Evolutionary conservation across 805 yeast species (phyloP).

Genomic region (Candida incommunis): DNA sequence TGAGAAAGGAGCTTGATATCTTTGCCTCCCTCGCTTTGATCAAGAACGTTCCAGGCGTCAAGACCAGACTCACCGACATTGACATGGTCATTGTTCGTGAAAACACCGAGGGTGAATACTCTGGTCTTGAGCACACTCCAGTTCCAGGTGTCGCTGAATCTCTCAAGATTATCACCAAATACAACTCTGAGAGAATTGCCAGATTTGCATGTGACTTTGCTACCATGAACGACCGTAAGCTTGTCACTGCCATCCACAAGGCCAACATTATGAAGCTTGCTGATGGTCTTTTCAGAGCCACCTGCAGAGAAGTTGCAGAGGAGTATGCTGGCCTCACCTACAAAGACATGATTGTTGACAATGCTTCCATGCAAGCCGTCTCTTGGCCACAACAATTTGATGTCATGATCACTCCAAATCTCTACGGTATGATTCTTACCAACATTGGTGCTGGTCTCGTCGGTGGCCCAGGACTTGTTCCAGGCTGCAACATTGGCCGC

Average conservation of each 20-base stretch:
- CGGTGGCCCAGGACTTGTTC: conserved; percentile 97
- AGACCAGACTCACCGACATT: conserved; percentile 75
- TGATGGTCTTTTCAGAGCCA: conserved; percentile 93
- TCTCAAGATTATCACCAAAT: conserved; percentile 83
- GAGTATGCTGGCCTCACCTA: conserved; percentile 71
- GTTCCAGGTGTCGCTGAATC: conserved; percentile 98
- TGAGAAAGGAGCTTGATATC: conserved; percentile 91
- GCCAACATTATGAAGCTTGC: conserved; percentile 98
- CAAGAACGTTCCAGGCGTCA: conserved; percentile 88
- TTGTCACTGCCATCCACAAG: conserved; percentile 95
- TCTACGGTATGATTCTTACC: conserved; percentile 94
- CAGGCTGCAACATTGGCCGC: conserved; percentile 97
- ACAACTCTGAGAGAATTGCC: conserved; percentile 93
- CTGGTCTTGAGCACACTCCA: conserved; percentile 95
- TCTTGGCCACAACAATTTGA: conserved; percentile 97
- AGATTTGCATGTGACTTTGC: conserved; percentile 96
- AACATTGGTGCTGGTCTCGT: conserved; percentile 96
- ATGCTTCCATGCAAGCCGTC: conserved; percentile 98
- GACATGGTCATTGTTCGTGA: conserved; percentile 95
- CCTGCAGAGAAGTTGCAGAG: conserved; percentile 75
- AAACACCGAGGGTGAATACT: conserved; percentile 99
- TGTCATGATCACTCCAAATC: conserved; percentile 93
- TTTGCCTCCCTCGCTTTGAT: conserved; percentile 90
- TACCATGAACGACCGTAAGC: conserved; percentile 75
- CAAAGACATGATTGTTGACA: conserved; percentile 93